These are phyloP conservation scores for Phyllosticta capitalensis DNA, from an alignment of 2,329 filamentous ascomycete genomes.

Conservation along the genomic window DNA sequence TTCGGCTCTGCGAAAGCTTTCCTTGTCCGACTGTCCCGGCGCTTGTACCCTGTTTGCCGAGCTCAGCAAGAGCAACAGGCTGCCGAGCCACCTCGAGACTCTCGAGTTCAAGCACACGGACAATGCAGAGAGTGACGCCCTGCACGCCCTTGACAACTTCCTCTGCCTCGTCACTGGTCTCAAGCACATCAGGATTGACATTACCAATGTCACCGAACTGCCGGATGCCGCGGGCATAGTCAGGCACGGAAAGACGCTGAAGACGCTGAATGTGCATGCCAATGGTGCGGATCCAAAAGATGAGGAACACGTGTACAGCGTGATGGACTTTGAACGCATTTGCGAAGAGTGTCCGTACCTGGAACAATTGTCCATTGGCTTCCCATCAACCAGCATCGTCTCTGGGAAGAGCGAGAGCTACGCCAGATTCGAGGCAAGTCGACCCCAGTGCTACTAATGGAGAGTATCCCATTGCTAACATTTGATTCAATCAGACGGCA, in stretches of 20 bases:
- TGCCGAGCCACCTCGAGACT: slow-evolving; percentile 36
- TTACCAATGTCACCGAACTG: slow-evolving; percentile 31
- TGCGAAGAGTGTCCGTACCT: slow-evolving; percentile 35
- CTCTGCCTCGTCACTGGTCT: slow-evolving; percentile 38
- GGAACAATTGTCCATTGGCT: slow-evolving; percentile 39
- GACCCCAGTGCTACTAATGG: not conserved
- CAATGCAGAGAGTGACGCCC: slow-evolving; percentile 37
- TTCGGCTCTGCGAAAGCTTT: slow-evolving; percentile 31
- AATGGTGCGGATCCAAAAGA: slow-evolving; percentile 33
- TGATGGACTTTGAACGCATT: slow-evolving; percentile 35
- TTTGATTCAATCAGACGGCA: slow-evolving; percentile 19
- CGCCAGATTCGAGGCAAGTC: slow-evolving; percentile 30
- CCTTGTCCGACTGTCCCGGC: slow-evolving; percentile 36
- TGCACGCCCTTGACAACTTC: slow-evolving; percentile 39
- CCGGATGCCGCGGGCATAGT: slow-evolving; percentile 35
- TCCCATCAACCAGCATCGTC: slow-evolving; percentile 37
- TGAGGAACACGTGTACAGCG: slow-evolving; percentile 36
- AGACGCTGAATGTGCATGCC: slow-evolving; percentile 36
- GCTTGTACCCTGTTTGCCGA: slow-evolving; percentile 39
- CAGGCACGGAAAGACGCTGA: slow-evolving; percentile 38
- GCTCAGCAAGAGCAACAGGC: slow-evolving; percentile 34
- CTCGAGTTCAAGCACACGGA: slow-evolving; percentile 40
- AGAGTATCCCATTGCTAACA: not conserved
- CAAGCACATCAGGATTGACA: slow-evolving; percentile 34
- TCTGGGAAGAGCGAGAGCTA: slow-evolving; percentile 33